phyloP scores from a whole-genome alignment of 129 eudicot species.

The Kitagawia praeruptora region DNA sequence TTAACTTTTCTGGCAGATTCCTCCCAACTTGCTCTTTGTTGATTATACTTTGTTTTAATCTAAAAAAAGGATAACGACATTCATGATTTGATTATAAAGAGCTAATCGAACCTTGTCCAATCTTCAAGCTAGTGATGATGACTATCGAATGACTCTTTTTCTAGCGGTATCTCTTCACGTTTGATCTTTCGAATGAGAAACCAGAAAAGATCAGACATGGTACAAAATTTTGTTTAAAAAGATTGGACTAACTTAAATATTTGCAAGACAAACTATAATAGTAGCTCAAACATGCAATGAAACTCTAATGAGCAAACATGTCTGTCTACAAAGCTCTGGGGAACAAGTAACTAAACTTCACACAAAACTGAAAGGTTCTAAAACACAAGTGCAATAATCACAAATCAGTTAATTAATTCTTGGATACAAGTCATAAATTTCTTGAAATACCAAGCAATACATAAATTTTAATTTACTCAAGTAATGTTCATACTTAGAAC shows the following conservation, averaged over 20 bases:
- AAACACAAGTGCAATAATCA: constrained; percentile 21
- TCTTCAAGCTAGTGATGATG: not conserved
- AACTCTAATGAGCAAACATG: not conserved
- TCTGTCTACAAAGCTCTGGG: constrained; percentile 6
- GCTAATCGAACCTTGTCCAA: constrained; percentile 1
- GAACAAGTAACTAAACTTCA: constrained; percentile 13
- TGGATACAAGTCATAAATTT: constrained; percentile 16
- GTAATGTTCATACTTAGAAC: constrained; percentile 59
- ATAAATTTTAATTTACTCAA: constrained; percentile 18
- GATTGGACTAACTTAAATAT: not conserved
- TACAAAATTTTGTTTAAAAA: not conserved
- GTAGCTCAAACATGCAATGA: not conserved
- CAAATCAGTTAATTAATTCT: constrained; percentile 17
- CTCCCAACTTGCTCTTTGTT: constrained; percentile 36
- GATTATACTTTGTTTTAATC: not conserved
- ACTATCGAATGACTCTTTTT: not conserved
- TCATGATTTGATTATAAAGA: not conserved
- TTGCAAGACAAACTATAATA: not conserved
- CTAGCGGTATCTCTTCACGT: not conserved
- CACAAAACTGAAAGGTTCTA: constrained; percentile 15
- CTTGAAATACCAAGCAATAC: constrained; percentile 28
- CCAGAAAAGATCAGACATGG: not conserved
- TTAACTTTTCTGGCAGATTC: constrained; percentile 43
- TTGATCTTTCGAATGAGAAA: not conserved
- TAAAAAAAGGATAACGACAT: not conserved